Conservation (phyloP, 2,329 filamentous ascomycete species). For the Tolypocladium paradoxum region DNA sequence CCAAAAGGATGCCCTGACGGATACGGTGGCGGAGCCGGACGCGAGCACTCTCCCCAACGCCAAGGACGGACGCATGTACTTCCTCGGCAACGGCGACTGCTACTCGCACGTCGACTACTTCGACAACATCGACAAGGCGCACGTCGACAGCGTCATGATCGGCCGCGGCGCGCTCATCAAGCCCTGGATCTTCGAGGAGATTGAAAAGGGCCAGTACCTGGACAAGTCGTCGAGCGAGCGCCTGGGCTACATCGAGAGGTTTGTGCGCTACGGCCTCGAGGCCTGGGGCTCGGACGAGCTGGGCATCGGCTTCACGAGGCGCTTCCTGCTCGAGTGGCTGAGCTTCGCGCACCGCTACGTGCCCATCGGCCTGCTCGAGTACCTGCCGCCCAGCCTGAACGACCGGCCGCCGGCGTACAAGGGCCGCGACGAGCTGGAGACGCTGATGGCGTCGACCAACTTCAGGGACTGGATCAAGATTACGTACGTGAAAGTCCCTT, state of each 20-base stretch:
- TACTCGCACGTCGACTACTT: slow-evolving; percentile 88
- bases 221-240: slow-evolving; percentile 90
- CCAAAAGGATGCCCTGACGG: slow-evolving; percentile 52
- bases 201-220: slow-evolving; percentile 80
- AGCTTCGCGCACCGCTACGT: slow-evolving; percentile 91
- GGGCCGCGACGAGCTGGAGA: slow-evolving; percentile 85
- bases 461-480: slow-evolving; percentile 99
- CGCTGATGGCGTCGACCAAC: slow-evolving; percentile 79
- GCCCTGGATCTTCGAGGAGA: slow-evolving; percentile 98
- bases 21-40: slow-evolving; percentile 73
- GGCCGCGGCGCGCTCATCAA: slow-evolving; percentile 94
- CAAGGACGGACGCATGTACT: slow-evolving; percentile 64
- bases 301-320: slow-evolving; percentile 78
- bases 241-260: slow-evolving; percentile 76
- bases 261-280: slow-evolving; percentile 80
- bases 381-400: slow-evolving; percentile 78
- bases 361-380: slow-evolving; percentile 77
- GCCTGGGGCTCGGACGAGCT: slow-evolving; percentile 95
- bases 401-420: slow-evolving; percentile 78
- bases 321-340: slow-evolving; percentile 91
- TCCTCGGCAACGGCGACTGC: slow-evolving; percentile 93
- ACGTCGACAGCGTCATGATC: slow-evolving; percentile 92
- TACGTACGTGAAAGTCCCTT: slow-evolving; percentile 48
- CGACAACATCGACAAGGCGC: slow-evolving; percentile 61
- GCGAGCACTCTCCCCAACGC: slow-evolving; percentile 58